Base-by-base conservation (phyloP, 2,329 filamentous ascomycete genomes). In the Venturiaceae sp. region DNA sequence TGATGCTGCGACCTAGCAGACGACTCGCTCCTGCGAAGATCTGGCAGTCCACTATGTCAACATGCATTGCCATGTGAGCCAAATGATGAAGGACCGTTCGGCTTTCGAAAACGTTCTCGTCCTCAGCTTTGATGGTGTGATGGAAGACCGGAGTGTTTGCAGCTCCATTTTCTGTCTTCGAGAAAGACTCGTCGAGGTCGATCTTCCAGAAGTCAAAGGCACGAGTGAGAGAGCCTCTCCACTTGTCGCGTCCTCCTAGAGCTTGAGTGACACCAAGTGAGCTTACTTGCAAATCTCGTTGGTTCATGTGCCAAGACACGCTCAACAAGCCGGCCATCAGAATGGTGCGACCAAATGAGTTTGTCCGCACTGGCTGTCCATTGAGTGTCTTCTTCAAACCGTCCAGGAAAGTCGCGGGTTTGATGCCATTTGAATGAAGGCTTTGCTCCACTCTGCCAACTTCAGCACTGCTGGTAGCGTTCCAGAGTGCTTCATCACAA, bases 271-370 rank as follows among this genome's bases (percentile, higher is more conserved):
- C 89, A 13, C 88, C 91, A 0, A 97, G 80, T 0, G 91, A 91
- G 69, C 86, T 92, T 60, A 96, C 87, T 74, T 96, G 92, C 14
- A 96, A 81, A 69, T 97, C 94, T 67, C 92, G 83, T 70, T 97
- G 92, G 68, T 95, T 94, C 88, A 97, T 92, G 71, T 97, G 92
- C 90, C 91, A 97, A 67, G 88, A 94, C 32, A 97, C 90, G 64
- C 90, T 96, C 26, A 97, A 77, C 30, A 99, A 75, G 0, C 94
- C 94, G 1, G 92, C 88, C 91, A 97, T 97, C 55, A 99, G 79
- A 47, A 96, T 90, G 2, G 88, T 94, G 39, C 94, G 85, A 1
- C 92, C 94, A 68, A 97, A 99, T 0, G 90, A 87, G 69, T 96
- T 96, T 3, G 94, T 97, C 56, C 86, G 84, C 4, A 97, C 92